phyloP scores from a whole-genome alignment of 139 green algal genomes.

The Gonium pectorale region DNA sequence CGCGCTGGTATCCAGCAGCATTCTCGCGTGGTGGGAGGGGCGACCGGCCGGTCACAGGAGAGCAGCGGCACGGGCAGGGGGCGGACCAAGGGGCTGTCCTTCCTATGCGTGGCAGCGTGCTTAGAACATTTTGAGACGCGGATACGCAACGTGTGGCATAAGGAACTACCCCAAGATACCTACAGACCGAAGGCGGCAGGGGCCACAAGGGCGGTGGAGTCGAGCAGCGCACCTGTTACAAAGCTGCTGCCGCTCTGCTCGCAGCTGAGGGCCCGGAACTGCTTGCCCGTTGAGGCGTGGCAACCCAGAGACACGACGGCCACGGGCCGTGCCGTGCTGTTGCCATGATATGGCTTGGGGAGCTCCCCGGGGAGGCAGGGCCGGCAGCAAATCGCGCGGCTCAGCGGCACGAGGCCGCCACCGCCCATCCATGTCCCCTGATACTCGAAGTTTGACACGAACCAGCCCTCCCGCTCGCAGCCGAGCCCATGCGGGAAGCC shows the following conservation, averaged over 20 bases:
- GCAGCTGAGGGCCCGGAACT: conserved; percentile 57
- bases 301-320: conserved; percentile 78
- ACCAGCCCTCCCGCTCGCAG: conserved; percentile 52
- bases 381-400: conserved; percentile 80
- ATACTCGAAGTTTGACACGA: conserved; percentile 58
- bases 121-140: too few species aligned
- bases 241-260: conserved; percentile 64
- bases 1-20: too few species aligned
- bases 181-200: too few species aligned
- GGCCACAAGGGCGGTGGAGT: too few species aligned
- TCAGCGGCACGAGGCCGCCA: conserved; percentile 79
- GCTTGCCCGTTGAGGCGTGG: conserved; percentile 62
- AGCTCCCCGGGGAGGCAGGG: conserved; percentile 74
- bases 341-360: conserved; percentile 28
- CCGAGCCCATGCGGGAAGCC: conserved; percentile 41
- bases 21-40: too few species aligned
- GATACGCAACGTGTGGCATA: too few species aligned
- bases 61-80: too few species aligned
- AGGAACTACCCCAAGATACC: too few species aligned
- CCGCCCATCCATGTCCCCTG: conserved; percentile 61
- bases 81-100: too few species aligned
- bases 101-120: too few species aligned
- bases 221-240: conserved; percentile 53
- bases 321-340: conserved; percentile 46
- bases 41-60: too few species aligned